Percentiles rank a stretch among this genome's conserved stretches.
Evolutionary conservation across 1,284 basidiomycete genomes (phyloP).

Genomic region (Melampsora larici-populina): DNA sequence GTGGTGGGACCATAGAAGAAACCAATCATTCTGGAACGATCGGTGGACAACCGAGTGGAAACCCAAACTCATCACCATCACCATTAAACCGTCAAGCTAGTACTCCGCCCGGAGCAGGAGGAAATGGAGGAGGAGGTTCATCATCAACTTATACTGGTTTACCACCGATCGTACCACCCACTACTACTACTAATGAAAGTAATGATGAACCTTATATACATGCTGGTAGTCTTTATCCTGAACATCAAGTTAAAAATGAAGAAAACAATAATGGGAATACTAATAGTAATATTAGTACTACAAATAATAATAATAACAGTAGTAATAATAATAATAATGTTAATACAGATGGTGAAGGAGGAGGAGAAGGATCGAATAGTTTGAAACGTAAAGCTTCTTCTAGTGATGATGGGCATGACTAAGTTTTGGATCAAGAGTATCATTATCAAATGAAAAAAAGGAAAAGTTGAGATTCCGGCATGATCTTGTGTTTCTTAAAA

Average conservation of each 20-base stretch:
- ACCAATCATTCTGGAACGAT: neutral
- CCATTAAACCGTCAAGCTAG: neutral
- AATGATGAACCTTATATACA: neutral
- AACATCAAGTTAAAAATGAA: neutral
- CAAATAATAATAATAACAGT: neutral
- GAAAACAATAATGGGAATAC: neutral
- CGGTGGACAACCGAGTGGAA: neutral
- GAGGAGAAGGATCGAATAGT: no score
- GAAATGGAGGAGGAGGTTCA: neutral
- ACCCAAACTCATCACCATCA: neutral
- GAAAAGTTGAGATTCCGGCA: no score
- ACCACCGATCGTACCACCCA: neutral
- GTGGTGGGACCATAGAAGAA: neutral
- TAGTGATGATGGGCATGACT: no score
- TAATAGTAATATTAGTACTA: neutral
- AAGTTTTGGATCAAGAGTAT: no score
- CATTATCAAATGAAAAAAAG: no score
- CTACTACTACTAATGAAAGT: neutral
- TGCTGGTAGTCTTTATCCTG: neutral
- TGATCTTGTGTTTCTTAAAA: no score
- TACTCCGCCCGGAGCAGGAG: neutral
- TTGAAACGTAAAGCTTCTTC: no score
- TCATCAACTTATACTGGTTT: neutral
- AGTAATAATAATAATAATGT: neutral
- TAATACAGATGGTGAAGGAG: neutral